phyloP scores from a whole-genome alignment of 441 rosid genomes.

The Macaranga tanarius region DNA sequence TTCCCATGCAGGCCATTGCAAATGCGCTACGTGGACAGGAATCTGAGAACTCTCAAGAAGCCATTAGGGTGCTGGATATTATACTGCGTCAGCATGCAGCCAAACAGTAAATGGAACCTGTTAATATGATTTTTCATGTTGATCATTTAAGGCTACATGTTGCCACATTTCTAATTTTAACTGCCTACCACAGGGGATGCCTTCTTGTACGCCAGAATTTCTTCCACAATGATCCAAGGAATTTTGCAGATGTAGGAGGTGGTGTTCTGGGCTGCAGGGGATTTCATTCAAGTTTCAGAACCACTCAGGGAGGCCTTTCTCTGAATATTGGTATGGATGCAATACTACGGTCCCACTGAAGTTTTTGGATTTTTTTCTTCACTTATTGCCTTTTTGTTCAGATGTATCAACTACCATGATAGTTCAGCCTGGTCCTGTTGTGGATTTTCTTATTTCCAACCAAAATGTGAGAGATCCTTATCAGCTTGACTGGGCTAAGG shows the following conservation, averaged over 20 bases:
- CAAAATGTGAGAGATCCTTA: conserved; percentile 61
- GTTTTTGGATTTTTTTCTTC: not conserved
- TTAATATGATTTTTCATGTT: not conserved
- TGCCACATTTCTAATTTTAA: not conserved
- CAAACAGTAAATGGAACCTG: conserved; percentile 39
- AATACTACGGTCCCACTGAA: not conserved
- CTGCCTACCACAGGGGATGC: conserved; percentile 49
- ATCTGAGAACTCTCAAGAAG: conserved; percentile 62
- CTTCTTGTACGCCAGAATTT: conserved; percentile 68
- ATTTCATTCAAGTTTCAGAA: conserved; percentile 61
- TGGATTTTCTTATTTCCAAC: conserved; percentile 67
- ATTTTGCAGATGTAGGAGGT: conserved; percentile 49
- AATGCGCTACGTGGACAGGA: conserved; percentile 59
- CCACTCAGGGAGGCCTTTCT: conserved; percentile 63
- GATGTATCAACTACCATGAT: conserved; percentile 90
- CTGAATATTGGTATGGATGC: conserved; percentile 47
- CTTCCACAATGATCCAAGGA: conserved; percentile 52
- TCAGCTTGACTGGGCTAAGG: conserved; percentile 71
- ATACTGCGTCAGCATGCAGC: conserved; percentile 64
- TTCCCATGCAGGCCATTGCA: conserved; percentile 62
- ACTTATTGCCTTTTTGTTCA: conserved; percentile 22
- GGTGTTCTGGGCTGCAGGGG: conserved; percentile 69
- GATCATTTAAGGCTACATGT: not conserved
- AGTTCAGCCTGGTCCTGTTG: conserved; percentile 74
- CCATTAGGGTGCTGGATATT: conserved; percentile 56